Percentiles rank a stretch among this genome's conserved stretches.
phyloP scores from a whole-genome alignment of 768 basidiomycete species.

The Amanita subjunquillea region DNA sequence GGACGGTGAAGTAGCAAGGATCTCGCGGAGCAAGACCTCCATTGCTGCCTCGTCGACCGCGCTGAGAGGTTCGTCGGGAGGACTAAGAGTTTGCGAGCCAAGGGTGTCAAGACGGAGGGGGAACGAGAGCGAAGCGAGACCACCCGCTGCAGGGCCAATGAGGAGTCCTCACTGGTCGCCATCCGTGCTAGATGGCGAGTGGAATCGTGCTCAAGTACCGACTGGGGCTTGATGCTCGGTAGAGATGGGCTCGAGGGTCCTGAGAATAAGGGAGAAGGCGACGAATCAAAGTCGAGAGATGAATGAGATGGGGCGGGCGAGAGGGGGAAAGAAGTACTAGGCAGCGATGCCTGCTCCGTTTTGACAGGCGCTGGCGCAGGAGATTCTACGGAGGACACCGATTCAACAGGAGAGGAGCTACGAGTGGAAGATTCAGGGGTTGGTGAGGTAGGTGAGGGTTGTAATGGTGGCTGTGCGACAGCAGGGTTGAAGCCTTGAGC shows the following conservation, averaged over 20 bases:
- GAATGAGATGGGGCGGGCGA: constrained; percentile 24
- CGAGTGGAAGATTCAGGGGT: constrained; percentile 12
- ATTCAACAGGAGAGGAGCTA: constrained; percentile 21
- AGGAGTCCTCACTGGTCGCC: constrained; percentile 63
- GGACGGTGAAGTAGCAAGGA: constrained; percentile 45
- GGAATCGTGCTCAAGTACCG: constrained; percentile 36
- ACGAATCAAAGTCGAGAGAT: constrained; percentile 21
- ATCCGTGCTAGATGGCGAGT: constrained; percentile 99
- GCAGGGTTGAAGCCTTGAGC: constrained; percentile 54
- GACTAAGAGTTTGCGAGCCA: constrained; percentile 13
- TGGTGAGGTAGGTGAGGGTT: constrained; percentile 14
- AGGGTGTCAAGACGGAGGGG: constrained; percentile 11
- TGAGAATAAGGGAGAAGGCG: constrained; percentile 24
- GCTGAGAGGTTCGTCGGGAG: constrained; percentile 8
- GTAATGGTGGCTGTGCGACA: constrained; percentile 17
- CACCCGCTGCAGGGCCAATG: constrained; percentile 94
- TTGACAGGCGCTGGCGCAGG: constrained; percentile 19
- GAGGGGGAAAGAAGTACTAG: constrained; percentile 23
- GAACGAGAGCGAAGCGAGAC: constrained; percentile 28
- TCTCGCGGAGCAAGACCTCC: constrained; percentile 62
- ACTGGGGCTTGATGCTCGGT: constrained; percentile 15
- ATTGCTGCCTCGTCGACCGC: constrained; percentile 50
- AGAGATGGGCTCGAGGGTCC: constrained; percentile 7
- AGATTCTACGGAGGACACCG: constrained; percentile 11
- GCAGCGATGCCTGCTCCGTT: constrained; percentile 18